Percentiles rank a stretch among this genome's conserved stretches.
Evolutionary conservation across 768 basidiomycete species (phyloP).

Genomic region (Russula lepida): DNA sequence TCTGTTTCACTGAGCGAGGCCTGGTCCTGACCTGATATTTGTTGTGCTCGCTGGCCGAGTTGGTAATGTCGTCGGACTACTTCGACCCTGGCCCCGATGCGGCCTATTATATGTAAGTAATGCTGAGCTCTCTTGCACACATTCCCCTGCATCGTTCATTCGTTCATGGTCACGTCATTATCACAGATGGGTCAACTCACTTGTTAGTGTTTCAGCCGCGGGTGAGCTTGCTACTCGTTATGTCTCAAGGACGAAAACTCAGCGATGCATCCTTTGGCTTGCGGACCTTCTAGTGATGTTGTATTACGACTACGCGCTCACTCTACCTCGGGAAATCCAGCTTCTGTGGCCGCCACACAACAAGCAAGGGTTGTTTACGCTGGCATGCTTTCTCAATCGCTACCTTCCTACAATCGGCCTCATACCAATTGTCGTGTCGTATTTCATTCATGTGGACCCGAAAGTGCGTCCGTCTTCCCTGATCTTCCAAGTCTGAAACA

Average conservation of each 20-base stretch:
- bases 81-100: neutral
- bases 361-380: slow-evolving; percentile 32
- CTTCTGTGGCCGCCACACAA: slow-evolving; percentile 35
- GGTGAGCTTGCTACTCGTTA: neutral
- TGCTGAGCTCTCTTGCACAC: neutral
- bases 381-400: slow-evolving; percentile 42
- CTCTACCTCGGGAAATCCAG: slow-evolving; percentile 30
- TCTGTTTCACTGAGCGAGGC: neutral
- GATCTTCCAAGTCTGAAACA: neutral
- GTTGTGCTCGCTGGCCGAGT: neutral
- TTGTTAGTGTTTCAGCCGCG: neutral
- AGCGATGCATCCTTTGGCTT: neutral
- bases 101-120: neutral
- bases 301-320: slow-evolving; percentile 28
- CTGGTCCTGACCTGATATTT: neutral
- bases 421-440: slow-evolving; percentile 22
- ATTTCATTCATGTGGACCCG: slow-evolving; percentile 6
- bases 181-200: slow-evolving; percentile 4
- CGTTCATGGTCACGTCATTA: neutral
- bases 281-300: slow-evolving; percentile 21
- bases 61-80: slow-evolving; percentile 6
- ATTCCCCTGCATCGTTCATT: neutral
- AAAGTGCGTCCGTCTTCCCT: neutral
- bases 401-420: slow-evolving; percentile 38
- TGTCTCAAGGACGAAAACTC: neutral